phyloP scores from a whole-genome alignment of 164 flowering plant species.

The Piper betle region DNA sequence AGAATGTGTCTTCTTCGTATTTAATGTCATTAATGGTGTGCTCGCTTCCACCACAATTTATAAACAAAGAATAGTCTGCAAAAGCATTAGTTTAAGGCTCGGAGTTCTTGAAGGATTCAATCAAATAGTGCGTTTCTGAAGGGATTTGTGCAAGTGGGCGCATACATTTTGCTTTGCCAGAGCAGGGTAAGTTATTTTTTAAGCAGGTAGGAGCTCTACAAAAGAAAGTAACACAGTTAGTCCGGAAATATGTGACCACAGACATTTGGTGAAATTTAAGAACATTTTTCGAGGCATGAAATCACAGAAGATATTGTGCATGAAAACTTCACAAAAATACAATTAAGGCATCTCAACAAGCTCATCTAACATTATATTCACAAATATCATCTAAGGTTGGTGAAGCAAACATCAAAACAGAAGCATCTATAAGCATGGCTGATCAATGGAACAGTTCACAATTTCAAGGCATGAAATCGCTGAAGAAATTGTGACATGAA shows the following conservation, averaged over 20 bases:
- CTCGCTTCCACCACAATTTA: slow-evolving; percentile 33
- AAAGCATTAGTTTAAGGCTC: not conserved
- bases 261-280: too few relatives aligned
- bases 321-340: too few relatives aligned
- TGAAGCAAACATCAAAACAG: too few relatives aligned
- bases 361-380: too few relatives aligned
- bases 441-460: too few relatives aligned
- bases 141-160: not conserved
- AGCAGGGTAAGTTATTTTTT: not conserved
- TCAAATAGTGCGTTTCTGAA: not conserved
- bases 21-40: slow-evolving; percentile 1
- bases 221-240: not conserved
- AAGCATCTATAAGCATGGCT: too few relatives aligned
- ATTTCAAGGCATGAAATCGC: too few relatives aligned
- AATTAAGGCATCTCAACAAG: too few relatives aligned
- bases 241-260: not conserved
- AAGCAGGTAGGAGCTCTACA: not conserved
- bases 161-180: not conserved
- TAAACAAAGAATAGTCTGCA: slow-evolving; percentile 17
- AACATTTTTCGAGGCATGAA: too few relatives aligned
- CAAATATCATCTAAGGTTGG: too few relatives aligned
- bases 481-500: too few relatives aligned
- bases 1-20: slow-evolving; percentile 11
- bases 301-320: too few relatives aligned
- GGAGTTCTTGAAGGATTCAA: not conserved